Percentiles rank a stretch among this genome's conserved stretches.
Conservation (phyloP, 148 eudicot species). For the Amaranthus cruentus region DNA sequence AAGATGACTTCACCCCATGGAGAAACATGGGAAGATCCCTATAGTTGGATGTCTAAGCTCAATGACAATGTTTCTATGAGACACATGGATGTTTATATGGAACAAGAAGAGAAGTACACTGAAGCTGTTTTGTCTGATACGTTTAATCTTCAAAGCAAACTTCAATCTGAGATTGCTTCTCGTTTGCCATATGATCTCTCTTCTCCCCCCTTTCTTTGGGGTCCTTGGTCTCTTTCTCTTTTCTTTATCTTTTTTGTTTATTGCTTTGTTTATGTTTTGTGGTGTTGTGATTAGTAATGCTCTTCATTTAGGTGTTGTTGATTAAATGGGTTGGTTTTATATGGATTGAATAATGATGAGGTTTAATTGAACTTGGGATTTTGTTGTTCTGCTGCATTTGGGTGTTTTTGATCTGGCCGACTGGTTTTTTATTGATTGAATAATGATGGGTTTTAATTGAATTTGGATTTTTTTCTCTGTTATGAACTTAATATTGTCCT, state of each 20-base stretch:
- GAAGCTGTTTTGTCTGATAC: conserved; percentile 79
- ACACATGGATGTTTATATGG: conserved; percentile 90
- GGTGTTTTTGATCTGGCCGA: neutral
- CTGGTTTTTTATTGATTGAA: neutral
- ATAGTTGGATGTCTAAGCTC: conserved; percentile 90
- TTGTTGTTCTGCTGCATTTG: neutral
- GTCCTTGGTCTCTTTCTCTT: conserved; percentile 62
- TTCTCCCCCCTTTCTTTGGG: conserved; percentile 81
- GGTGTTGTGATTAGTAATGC: neutral
- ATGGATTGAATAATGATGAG: neutral
- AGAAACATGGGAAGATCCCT: conserved; percentile 71
- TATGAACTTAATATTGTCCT: too few species aligned
- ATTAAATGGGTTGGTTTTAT: neutral
- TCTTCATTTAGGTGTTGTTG: neutral
- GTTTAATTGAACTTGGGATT: neutral
- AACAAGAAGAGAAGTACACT: conserved; percentile 91
- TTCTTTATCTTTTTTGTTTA: neutral
- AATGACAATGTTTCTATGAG: conserved; percentile 88
- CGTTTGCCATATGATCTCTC: conserved; percentile 68
- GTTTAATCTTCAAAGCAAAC: conserved; percentile 50
- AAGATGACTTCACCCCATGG: conserved; percentile 48
- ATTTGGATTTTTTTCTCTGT: neutral
- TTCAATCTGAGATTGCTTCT: conserved; percentile 81
- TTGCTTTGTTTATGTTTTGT: neutral
- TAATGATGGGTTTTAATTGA: neutral